Evolutionary conservation across 805 yeast genomes (phyloP).

Genomic region (Jamesozyma piceae): DNA sequence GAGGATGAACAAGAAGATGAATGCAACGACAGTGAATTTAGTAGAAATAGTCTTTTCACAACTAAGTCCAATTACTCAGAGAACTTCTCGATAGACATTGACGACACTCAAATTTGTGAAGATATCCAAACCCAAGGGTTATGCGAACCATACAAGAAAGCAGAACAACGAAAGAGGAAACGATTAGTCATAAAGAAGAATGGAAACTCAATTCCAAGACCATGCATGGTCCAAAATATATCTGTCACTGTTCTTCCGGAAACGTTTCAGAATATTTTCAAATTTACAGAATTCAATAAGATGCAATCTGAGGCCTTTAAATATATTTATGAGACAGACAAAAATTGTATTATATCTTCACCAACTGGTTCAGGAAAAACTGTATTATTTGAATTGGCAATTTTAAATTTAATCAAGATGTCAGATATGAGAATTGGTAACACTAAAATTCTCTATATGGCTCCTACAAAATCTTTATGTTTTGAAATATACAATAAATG

Average conservation of each 20-base stretch:
- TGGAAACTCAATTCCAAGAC: neutral
- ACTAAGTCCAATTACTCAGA: constrained; percentile 1
- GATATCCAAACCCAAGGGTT: neutral
- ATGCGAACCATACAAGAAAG: neutral
- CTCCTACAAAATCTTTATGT: constrained; percentile 54
- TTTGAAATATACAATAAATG: constrained; percentile 41
- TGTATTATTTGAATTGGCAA: constrained; percentile 45
- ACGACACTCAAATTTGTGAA: constrained; percentile 9
- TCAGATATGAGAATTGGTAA: constrained; percentile 8
- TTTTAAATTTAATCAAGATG: constrained; percentile 30
- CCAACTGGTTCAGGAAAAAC: constrained; percentile 59
- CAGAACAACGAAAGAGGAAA: neutral
- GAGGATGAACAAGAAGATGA: constrained; percentile 9
- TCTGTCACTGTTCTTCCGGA: constrained; percentile 29
- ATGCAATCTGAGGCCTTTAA: constrained; percentile 44
- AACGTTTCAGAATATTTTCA: constrained; percentile 22
- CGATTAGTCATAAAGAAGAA: neutral
- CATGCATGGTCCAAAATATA: neutral
- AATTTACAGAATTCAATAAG: constrained; percentile 30
- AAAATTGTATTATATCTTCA: constrained; percentile 41
- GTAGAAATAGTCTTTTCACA: neutral
- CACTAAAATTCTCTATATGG: constrained; percentile 38
- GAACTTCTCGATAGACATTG: constrained; percentile 5
- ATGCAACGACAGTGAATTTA: neutral
- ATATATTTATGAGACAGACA: constrained; percentile 27